Evolutionary conservation across 805 yeast genomes (phyloP), one percentile per base, ranked within the genome.

Genomic region (Ogataea glucozyma): DNA sequence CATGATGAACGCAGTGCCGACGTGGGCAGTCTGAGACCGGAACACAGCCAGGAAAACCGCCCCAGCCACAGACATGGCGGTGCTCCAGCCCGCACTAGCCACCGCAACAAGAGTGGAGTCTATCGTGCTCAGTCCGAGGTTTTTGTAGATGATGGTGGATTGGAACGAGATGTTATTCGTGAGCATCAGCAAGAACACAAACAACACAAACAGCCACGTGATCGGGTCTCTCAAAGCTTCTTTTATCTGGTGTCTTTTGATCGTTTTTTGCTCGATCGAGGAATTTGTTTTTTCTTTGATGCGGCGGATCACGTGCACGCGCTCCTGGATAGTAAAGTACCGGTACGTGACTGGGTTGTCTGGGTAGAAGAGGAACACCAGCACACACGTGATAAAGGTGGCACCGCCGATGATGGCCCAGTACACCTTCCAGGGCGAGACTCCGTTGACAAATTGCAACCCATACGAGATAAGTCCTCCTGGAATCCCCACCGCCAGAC

Each of bases 361-460:
- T 27, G 85, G 86, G 51, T 76, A 79, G 16, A 69, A 37, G 45
- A 69, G 66, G 41, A 59, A 54, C 3, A 71, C 56, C 4, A 64
- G 37, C 3, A 67, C 33, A 3, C 69, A 56, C 26, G 69, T 44
- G 13, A 72, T 22, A 23, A 78, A 64, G 0, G 85, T 76, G 27
- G 75, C 57, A 12, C 78, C 73, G 38, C 85, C 88, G 43, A 76
- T 69, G 39, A 79, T 72, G 23, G 80, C 71, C 58, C 72, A 74
- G 41, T 79, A 71, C 16, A 80, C 54, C 48, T 75, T 72, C 84
- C 85, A 82, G 16, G 44, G 26, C 12, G 64, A 59, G 1, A 56
- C 58, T 9, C 69, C 41, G 3, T 56, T 22, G 6, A 60, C 58
- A 48, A 60, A 59, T 31, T 64, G 51, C 12, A 66, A 51, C 27